A percentile compares a stretch with the other conserved stretches of the same genome.
Conservation (phyloP, 2,329 filamentous ascomycete genomes). For the Paecilomyces formosus region DNA sequence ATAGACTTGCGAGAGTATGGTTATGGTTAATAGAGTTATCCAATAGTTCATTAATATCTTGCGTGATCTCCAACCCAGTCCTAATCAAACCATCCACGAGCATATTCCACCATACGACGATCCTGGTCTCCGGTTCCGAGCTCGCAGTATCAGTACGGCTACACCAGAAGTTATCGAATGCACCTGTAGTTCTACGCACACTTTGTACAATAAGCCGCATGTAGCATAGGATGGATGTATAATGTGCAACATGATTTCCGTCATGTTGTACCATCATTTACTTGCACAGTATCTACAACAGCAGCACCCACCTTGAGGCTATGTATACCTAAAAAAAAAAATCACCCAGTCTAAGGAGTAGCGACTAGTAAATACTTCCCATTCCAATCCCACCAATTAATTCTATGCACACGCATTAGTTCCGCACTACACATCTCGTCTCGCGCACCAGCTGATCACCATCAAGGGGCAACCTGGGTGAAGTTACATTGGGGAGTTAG, state of each 20-base stretch:
- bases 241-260: too few relatives aligned
- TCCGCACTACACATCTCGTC: not conserved
- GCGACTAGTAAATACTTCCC: too few relatives aligned
- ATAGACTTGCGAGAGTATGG: not conserved
- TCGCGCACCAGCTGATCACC: too few relatives aligned
- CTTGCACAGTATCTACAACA: too few relatives aligned
- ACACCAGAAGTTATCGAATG: too few relatives aligned
- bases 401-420: not conserved
- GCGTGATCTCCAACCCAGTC: not conserved
- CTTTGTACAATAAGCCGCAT: not conserved
- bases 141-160: not conserved
- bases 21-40: not conserved
- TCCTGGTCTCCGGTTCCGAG: not conserved
- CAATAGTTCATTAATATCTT: not conserved
- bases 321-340: not conserved
- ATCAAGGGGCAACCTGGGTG: too few relatives aligned
- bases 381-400: not conserved
- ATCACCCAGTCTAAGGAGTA: not conserved
- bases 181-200: too few relatives aligned
- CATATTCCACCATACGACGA: not conserved
- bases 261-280: too few relatives aligned
- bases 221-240: too few relatives aligned
- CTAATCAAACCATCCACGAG: not conserved
- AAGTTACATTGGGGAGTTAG: too few relatives aligned
- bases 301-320: too few relatives aligned